A percentile compares a stretch with the other conserved stretches of the same genome.
Evolutionary conservation across 495 filamentous ascomycete species (phyloP).

Genomic region (Cercophora scortea): DNA sequence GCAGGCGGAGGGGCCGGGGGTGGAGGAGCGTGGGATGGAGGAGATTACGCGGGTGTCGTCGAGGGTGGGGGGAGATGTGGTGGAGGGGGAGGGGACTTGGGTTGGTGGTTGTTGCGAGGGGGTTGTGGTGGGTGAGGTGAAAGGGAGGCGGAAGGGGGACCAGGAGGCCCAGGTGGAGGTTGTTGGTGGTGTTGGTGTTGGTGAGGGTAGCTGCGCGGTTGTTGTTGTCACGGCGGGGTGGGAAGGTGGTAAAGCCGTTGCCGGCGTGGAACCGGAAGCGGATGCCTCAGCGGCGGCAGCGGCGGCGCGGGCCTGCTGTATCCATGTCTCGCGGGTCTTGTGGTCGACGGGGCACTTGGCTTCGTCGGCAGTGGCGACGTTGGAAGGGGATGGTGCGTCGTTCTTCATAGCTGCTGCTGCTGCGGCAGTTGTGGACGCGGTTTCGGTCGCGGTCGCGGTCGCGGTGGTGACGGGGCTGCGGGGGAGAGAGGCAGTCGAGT

Average conservation of each 20-base stretch:
- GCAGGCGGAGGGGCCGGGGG: slow-evolving; percentile 34
- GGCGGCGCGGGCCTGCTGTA: slow-evolving; percentile 38
- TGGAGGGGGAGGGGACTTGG: not conserved
- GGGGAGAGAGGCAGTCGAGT: slow-evolving; percentile 1
- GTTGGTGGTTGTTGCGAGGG: not conserved
- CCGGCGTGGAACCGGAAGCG: too few relatives aligned
- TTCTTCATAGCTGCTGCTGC: slow-evolving; percentile 2
- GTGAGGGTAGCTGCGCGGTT: not conserved
- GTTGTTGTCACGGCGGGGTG: slow-evolving; percentile 12
- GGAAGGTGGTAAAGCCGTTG: not conserved
- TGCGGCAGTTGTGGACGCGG: not conserved
- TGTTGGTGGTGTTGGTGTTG: not conserved
- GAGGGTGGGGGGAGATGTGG: slow-evolving; percentile 15
- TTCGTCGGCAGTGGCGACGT: slow-evolving; percentile 13
- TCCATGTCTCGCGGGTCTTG: slow-evolving; percentile 76
- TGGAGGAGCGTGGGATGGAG: slow-evolving; percentile 51
- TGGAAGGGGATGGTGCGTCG: not conserved
- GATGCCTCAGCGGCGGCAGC: not conserved
- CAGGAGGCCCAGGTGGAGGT: not conserved
- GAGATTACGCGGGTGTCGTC: slow-evolving; percentile 25
- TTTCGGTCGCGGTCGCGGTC: not conserved
- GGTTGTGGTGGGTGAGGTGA: slow-evolving; percentile 5
- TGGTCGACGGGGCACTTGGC: slow-evolving; percentile 79
- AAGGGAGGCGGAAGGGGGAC: not conserved
- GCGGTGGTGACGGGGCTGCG: not conserved